Evolutionary conservation across 2,329 filamentous ascomycete species (phyloP).

Genomic region (Neurospora sp.): DNA sequence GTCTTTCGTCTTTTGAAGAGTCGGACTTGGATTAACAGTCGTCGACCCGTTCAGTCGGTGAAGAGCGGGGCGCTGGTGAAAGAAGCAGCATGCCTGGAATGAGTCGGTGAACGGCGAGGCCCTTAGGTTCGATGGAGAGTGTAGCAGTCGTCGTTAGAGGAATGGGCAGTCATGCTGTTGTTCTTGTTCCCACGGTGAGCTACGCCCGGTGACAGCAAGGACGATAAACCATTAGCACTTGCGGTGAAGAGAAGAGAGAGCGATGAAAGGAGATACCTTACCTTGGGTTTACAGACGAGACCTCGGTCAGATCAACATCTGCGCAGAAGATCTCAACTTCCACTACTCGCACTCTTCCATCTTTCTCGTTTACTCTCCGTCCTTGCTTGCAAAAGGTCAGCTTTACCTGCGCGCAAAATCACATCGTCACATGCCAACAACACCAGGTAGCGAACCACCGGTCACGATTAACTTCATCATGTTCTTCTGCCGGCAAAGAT

Average conservation of each 20-base stretch:
- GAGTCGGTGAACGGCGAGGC: background rate
- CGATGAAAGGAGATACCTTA: background rate
- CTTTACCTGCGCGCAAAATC: background rate
- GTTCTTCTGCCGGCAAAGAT: no score
- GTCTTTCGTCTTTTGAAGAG: background rate
- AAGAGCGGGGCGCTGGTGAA: background rate
- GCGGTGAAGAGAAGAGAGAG: background rate
- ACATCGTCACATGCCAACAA: background rate
- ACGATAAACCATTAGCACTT: background rate
- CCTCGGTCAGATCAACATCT: no score
- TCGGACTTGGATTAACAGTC: background rate
- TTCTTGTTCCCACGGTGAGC: background rate
- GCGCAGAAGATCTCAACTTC: background rate
- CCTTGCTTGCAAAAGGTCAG: background rate
- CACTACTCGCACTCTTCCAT: accelerated
- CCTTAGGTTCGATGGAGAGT: background rate
- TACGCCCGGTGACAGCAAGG: background rate
- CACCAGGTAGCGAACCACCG: background rate
- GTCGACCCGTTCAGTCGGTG: accelerated
- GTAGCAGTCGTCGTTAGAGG: background rate
- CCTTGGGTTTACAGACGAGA: background rate
- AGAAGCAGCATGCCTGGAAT: background rate
- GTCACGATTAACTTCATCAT: background rate
- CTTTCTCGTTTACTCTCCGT: background rate
- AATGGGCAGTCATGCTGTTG: background rate